These are phyloP conservation scores for Alternaria metachromatica DNA, from an alignment of 2,329 filamentous ascomycete species.

Conservation along the genomic window DNA sequence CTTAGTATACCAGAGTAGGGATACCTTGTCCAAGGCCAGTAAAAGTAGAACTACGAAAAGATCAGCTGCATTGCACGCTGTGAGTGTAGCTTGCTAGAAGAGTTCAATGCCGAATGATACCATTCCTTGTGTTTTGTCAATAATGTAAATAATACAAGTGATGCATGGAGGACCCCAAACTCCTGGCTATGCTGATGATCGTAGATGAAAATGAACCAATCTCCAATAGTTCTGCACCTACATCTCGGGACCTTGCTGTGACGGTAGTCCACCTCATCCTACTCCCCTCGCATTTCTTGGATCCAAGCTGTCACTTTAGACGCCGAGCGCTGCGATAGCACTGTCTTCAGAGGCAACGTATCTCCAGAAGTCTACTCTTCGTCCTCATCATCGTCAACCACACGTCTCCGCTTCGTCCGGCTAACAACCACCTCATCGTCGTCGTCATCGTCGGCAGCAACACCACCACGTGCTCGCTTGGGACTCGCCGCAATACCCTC, in stretches of 20 bases:
- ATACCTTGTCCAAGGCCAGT: neutral
- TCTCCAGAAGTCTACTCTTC: conserved; percentile 42
- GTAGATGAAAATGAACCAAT: neutral
- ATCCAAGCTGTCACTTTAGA: neutral
- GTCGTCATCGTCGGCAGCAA: conserved; percentile 42
- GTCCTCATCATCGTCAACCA: conserved; percentile 58
- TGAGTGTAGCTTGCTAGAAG: neutral
- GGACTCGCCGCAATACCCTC: conserved; percentile 54
- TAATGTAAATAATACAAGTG: conserved; percentile 9
- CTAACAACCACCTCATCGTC: conserved; percentile 43
- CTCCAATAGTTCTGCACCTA: neutral
- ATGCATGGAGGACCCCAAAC: conserved; percentile 12
- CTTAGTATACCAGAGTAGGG: neutral
- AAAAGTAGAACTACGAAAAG: neutral
- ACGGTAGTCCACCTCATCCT: neutral
- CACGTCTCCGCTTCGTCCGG: conserved; percentile 51
- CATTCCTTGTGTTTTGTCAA: neutral
- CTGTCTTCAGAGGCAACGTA: neutral
- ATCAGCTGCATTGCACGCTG: neutral
- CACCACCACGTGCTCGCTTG: conserved; percentile 47
- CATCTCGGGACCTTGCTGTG: neutral
- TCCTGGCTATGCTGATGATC: conserved; percentile 34
- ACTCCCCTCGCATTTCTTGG: neutral
- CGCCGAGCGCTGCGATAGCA: neutral
- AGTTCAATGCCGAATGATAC: neutral